Evolutionary conservation across 129 eudicot genomes (phyloP), one percentile per base, ranked within the genome.

Genomic region (Flaveria brownii): DNA sequence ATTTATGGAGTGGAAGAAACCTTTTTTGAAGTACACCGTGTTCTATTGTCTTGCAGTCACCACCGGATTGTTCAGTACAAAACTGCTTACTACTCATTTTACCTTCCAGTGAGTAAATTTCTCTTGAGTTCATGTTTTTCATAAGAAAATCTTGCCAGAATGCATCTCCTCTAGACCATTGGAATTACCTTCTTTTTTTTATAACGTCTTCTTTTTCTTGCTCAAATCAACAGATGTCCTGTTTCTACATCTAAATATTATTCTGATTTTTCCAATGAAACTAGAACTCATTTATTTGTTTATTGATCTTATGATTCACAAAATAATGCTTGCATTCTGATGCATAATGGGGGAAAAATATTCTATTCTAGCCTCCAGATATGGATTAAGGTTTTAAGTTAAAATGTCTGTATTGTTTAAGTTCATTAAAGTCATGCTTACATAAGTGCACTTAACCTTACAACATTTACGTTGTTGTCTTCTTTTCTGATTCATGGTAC

Each of bases 31-130:
- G 66, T 33, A 52, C 12, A 10, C 33, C 2, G 12, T 55, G 67
- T 36, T 39, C 10, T 57, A 16, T 75, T 78, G 63, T 81, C 15
- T 17, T 86, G 88, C 94, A 92, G 98, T 78, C 92, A 89, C 67
- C 93, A 90, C 11, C 88, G 98, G 73, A 92, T 92, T 83, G 96
- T 87, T 74, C 91, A 87, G 84, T 89, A 84, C 90, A 92, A 92
- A 86, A 89, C 98, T 52, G 96, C 93, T 39, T 92, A 89, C 70
- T 92, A 92, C 85, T 89, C 98, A 60, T 89, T 92, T 80, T 90
- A 92, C 80, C 89, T 92, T 56, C 91, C 98, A 0, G 98, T 92
- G 68, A 89, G 98, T 88, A 72, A 3, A 23, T 28, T 33, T 72
- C 20, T 65, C 57, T 45, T 52, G 47, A 4, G 18, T 70, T 54